phyloP scores from a whole-genome alignment of 257 asterid genomes.

The Salvia rosmarinus region DNA sequence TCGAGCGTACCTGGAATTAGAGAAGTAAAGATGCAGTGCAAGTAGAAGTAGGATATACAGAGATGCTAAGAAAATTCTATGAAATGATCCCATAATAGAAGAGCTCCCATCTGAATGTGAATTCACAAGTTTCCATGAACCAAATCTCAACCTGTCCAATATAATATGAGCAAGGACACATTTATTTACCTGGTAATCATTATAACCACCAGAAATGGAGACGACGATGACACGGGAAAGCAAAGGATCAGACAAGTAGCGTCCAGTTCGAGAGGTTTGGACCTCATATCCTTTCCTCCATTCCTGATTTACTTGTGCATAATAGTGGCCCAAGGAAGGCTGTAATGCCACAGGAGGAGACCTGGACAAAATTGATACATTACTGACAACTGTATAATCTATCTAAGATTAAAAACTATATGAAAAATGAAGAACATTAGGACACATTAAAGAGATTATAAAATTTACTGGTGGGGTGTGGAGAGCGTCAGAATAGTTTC shows the following conservation, averaged over 20 bases:
- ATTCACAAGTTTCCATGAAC: conserved; percentile 17
- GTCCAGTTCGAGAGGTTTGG: conserved; percentile 67
- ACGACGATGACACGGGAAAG: conserved; percentile 74
- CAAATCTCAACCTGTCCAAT: conserved; percentile 21
- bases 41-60: neutral
- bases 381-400: conserved; percentile 31
- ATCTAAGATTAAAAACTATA: neutral
- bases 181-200: conserved; percentile 86
- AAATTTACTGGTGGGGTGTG: conserved; percentile 89
- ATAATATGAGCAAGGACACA: conserved; percentile 28
- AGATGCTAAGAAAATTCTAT: neutral
- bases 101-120: conserved; percentile 3
- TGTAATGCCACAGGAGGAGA: conserved; percentile 90
- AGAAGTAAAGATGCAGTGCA: neutral
- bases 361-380: conserved; percentile 50
- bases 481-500: conserved; percentile 93
- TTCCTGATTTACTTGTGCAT: conserved; percentile 69
- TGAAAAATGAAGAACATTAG: conserved; percentile 11
- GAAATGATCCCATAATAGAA: conserved; percentile 15
- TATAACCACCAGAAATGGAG: conserved; percentile 94
- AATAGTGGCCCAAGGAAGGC: conserved; percentile 92
- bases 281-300: conserved; percentile 89
- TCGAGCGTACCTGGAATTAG: conserved; percentile 75
- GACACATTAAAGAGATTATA: conserved; percentile 27
- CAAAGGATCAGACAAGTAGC: conserved; percentile 54